A percentile compares a stretch with the other conserved stretches of the same genome.
Evolutionary conservation across 2,329 filamentous ascomycete species (phyloP).

Genomic region (Curvularia lunata): DNA sequence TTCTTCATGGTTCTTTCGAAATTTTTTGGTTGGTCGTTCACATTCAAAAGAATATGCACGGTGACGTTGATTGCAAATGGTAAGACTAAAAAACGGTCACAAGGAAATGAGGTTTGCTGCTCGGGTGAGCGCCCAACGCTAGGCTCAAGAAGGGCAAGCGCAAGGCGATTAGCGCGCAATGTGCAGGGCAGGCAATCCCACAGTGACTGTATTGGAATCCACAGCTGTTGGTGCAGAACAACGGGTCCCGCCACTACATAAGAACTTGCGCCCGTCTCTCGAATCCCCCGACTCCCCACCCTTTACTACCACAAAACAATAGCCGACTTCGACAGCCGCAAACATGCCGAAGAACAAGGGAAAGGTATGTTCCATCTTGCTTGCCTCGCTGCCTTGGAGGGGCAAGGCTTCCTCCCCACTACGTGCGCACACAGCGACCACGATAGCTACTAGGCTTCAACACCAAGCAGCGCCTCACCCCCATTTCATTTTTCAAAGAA

Average conservation of each 20-base stretch:
- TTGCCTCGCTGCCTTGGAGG: conserved; percentile 10
- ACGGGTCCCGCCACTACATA: conserved; percentile 21
- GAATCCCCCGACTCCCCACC: conserved; percentile 9
- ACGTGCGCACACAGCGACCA: conserved; percentile 13
- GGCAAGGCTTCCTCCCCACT: conserved; percentile 24
- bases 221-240: conserved; percentile 23
- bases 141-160: conserved; percentile 8
- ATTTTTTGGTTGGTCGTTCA: neutral
- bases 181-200: conserved; percentile 21
- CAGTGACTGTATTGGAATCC: conserved; percentile 19
- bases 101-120: conserved; percentile 4
- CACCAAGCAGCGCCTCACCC: neutral
- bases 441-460: conserved; percentile 26
- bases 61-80: conserved; percentile 9
- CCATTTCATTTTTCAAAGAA: neutral
- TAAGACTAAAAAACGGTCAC: neutral
- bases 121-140: conserved; percentile 13
- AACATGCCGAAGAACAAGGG: conserved; percentile 99
- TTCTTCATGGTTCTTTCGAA: conserved; percentile 25
- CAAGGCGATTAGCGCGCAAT: conserved; percentile 15
- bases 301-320: neutral
- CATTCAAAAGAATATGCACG: conserved; percentile 8
- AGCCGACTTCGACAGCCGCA: conserved; percentile 30
- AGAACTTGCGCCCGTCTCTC: conserved; percentile 13
- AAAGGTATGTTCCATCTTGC: conserved; percentile 70